Conservation (phyloP, 2,329 filamentous ascomycete species). For the Epichloe typhina region DNA sequence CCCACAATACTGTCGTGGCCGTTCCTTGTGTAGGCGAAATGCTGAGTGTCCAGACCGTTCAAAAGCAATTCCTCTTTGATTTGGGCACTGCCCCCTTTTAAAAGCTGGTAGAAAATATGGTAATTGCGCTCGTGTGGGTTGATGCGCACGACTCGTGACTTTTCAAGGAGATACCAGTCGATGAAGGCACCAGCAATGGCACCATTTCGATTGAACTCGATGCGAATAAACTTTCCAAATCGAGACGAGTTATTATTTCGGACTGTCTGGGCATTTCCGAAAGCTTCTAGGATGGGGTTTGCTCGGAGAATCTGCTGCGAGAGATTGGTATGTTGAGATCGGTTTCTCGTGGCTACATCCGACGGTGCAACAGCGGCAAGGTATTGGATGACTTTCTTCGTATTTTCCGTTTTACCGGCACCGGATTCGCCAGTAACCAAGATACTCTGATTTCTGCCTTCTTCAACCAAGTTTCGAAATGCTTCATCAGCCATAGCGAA, state of each 20-base stretch:
- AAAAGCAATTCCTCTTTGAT: constrained; percentile 70
- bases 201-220: constrained; percentile 79
- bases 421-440: constrained; percentile 96
- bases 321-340: constrained; percentile 61
- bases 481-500: constrained; percentile 96
- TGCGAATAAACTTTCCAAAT: constrained; percentile 97
- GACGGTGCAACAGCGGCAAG: constrained; percentile 84
- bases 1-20: constrained; percentile 87
- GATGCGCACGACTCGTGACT: constrained; percentile 88
- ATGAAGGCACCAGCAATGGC: constrained; percentile 94
- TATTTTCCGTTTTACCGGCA: constrained; percentile 97
- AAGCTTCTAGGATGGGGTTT: constrained; percentile 94
- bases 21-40: constrained; percentile 83
- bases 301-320: constrained; percentile 93
- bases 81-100: constrained; percentile 68
- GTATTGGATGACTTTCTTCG: constrained; percentile 98
- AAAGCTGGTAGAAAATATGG: constrained; percentile 91
- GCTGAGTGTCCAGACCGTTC: constrained; percentile 59
- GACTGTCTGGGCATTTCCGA: constrained; percentile 95
- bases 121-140: constrained; percentile 88
- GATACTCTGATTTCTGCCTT: constrained; percentile 93
- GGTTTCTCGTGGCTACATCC: constrained; percentile 53
- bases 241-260: constrained; percentile 97
- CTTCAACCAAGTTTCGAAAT: constrained; percentile 88
- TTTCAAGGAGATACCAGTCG: constrained; percentile 96